Evolutionary conservation across 2,329 filamentous ascomycete genomes (phyloP).

Genomic region (Colletotrichum tropicale): DNA sequence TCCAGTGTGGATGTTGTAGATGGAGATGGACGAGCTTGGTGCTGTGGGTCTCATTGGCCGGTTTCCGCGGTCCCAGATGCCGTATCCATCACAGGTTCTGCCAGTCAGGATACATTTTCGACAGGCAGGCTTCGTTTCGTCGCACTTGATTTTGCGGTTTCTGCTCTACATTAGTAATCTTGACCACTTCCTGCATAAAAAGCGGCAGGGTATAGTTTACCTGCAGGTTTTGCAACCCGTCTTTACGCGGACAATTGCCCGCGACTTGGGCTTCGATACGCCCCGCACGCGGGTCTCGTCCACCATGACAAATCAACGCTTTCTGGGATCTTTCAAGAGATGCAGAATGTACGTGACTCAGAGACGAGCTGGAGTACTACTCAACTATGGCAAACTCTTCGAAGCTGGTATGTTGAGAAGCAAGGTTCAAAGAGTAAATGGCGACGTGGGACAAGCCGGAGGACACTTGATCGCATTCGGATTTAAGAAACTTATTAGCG

Average conservation of each 20-base stretch:
- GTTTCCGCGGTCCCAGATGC: constrained; percentile 23
- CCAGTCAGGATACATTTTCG: constrained; percentile 24
- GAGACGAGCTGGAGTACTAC: neutral
- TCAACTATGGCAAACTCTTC: neutral
- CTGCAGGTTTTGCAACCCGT: neutral
- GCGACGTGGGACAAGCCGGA: neutral
- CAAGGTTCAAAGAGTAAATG: neutral
- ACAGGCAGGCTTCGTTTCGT: constrained; percentile 25
- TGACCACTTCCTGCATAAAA: too few relatives aligned
- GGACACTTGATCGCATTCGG: neutral
- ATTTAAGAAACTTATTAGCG: neutral
- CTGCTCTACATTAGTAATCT: constrained; percentile 7
- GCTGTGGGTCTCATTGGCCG: neutral
- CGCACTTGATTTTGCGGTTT: constrained; percentile 28
- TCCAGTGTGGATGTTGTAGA: neutral
- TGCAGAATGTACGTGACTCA: neutral
- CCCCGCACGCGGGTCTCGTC: neutral
- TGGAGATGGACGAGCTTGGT: neutral
- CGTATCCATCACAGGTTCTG: constrained; percentile 27
- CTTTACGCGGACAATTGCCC: neutral
- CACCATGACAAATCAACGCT: neutral
- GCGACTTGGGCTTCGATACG: neutral
- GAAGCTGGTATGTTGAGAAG: neutral
- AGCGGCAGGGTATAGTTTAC: too few relatives aligned
- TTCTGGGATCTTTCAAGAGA: neutral